These are phyloP conservation scores for Xylaria intraflava DNA, from an alignment of 495 filamentous ascomycete genomes.

Conservation along the genomic window DNA sequence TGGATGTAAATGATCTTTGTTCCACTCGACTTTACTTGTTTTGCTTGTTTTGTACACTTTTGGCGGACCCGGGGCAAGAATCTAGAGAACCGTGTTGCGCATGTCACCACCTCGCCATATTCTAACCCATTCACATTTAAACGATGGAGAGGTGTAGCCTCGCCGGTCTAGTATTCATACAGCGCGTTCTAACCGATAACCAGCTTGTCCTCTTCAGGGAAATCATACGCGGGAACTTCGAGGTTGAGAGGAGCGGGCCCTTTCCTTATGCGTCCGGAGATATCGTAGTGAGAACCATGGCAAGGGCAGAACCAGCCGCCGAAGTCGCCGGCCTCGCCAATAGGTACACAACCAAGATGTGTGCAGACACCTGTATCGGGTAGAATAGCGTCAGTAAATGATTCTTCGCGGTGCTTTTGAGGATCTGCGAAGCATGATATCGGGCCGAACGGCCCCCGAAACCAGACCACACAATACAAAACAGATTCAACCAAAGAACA, in stretches of 20 bases:
- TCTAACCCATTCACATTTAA: constrained; percentile 19
- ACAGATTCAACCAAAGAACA: no score
- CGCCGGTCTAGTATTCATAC: constrained; percentile 27
- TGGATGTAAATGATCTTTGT: constrained; percentile 9
- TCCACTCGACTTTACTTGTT: constrained; percentile 19
- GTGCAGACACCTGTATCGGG: constrained; percentile 78
- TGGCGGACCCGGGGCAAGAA: constrained; percentile 18
- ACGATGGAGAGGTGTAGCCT: constrained; percentile 12
- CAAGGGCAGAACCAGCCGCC: constrained; percentile 99
- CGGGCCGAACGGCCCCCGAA: not conserved
- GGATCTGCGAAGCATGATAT: constrained; percentile 1
- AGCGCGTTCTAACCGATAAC: constrained; percentile 62
- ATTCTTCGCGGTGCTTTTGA: not conserved
- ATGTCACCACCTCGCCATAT: constrained; percentile 23
- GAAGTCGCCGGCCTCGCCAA: constrained; percentile 96
- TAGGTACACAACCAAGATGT: constrained; percentile 96
- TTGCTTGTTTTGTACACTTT: constrained; percentile 30
- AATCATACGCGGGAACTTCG: constrained; percentile 85
- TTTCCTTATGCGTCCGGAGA: constrained; percentile 92
- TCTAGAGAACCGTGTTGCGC: constrained; percentile 26
- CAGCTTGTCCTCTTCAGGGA: constrained; percentile 71
- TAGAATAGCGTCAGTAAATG: constrained; percentile 6
- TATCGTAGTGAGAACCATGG: constrained; percentile 99
- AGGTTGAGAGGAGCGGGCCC: constrained; percentile 96
- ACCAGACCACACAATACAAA: not conserved